Percentiles rank a stretch among this genome's conserved stretches.
Conservation (phyloP, 805 yeast species). For the Ogataea trehalophila region DNA sequence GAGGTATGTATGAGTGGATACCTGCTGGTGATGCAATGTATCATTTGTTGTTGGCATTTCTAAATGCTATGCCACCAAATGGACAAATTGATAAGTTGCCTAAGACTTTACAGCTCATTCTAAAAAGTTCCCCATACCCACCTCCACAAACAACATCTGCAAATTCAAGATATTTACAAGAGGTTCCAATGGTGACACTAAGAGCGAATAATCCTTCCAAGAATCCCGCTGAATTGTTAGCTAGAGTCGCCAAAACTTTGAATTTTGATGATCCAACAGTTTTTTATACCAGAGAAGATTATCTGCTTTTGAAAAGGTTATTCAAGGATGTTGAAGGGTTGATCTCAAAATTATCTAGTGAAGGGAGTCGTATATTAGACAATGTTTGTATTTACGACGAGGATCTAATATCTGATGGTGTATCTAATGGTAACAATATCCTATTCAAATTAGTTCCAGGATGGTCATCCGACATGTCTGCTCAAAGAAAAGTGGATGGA, state of each 20-base stretch:
- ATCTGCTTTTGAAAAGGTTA: conserved; percentile 64
- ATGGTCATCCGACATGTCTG: conserved; percentile 32
- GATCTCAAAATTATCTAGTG: conserved; percentile 62
- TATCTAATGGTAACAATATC: conserved; percentile 22
- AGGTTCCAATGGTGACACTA: conserved; percentile 33
- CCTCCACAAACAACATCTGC: conserved; percentile 43
- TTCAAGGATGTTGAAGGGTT: conserved; percentile 56
- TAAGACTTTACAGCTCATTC: conserved; percentile 55
- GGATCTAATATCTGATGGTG: conserved; percentile 37
- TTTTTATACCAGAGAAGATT: conserved; percentile 74
- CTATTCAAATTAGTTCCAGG: conserved; percentile 30
- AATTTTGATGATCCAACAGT: conserved; percentile 65
- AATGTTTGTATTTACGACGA: conserved; percentile 31
- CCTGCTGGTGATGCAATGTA: conserved; percentile 82
- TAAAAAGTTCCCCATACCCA: conserved; percentile 70
- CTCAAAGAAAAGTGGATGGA: conserved; percentile 7
- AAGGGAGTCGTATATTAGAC: conserved; percentile 57
- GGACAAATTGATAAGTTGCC: conserved; percentile 57
- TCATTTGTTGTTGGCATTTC: conserved; percentile 70
- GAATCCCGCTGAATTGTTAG: conserved; percentile 55
- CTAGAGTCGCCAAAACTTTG: conserved; percentile 52
- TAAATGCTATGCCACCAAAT: conserved; percentile 69
- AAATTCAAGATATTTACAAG: conserved; percentile 25
- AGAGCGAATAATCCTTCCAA: conserved; percentile 38
- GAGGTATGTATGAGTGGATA: conserved; percentile 74